These are phyloP conservation scores for Ulota crispa DNA, from an alignment of 225 moss, liverwort and hornwort genomes.

Conservation along the genomic window DNA sequence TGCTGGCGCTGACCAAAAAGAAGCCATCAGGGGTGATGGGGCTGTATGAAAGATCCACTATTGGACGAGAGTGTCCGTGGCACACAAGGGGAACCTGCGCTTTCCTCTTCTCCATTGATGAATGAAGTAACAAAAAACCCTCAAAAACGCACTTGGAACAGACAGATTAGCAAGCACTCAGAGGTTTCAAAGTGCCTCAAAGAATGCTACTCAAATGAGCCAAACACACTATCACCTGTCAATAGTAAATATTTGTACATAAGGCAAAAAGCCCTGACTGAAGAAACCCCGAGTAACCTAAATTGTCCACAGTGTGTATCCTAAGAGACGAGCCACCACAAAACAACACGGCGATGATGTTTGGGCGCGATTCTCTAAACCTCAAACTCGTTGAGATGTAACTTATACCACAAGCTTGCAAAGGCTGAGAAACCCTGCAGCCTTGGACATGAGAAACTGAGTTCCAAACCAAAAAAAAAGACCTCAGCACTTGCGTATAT, in stretches of 20 bases:
- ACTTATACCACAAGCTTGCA: too few species aligned
- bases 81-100: conserved; percentile 95
- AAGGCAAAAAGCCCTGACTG: conserved; percentile 14
- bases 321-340: conserved; percentile 46
- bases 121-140: neutral
- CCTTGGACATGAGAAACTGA: conserved; percentile 17
- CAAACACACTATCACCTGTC: conserved; percentile 1
- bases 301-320: conserved; percentile 23
- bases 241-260: conserved; percentile 29
- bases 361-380: conserved; percentile 46
- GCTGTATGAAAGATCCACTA: conserved; percentile 97
- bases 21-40: conserved; percentile 93
- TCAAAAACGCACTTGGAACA: neutral
- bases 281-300: conserved; percentile 3
- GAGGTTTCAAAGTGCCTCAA: conserved; percentile 10
- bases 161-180: neutral
- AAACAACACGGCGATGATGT: conserved; percentile 45
- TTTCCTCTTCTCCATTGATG: conserved; percentile 91
- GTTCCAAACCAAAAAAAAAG: neutral
- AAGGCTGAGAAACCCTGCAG: conserved; percentile 5
- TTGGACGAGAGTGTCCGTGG: conserved; percentile 97
- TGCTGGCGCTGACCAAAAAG: conserved; percentile 97
- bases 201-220: neutral
- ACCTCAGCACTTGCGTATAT: conserved; percentile 26
- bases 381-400: conserved; percentile 17